phyloP scores from a whole-genome alignment of 805 yeast genomes.

The Candida berthetii region DNA sequence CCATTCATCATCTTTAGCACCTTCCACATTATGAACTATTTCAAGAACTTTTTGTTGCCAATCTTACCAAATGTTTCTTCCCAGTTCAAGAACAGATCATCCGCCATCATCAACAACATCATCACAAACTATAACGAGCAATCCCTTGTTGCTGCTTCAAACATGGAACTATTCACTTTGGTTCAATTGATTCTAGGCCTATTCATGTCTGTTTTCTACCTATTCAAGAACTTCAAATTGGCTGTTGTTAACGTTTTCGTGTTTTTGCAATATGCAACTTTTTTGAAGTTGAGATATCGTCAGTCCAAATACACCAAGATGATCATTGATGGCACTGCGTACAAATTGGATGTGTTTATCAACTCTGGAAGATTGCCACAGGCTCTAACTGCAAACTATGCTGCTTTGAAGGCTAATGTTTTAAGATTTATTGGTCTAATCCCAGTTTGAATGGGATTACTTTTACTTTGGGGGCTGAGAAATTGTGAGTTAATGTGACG shows the following conservation, averaged over 20 bases:
- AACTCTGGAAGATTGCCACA: slow-evolving; percentile 31
- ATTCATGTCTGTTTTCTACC: slow-evolving; percentile 33
- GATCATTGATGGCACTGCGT: slow-evolving; percentile 40
- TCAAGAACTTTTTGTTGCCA: slow-evolving; percentile 49
- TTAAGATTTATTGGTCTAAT: slow-evolving; percentile 3
- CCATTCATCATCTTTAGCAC: slow-evolving; percentile 59
- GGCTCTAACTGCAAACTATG: slow-evolving; percentile 9
- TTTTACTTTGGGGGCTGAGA: too few species aligned
- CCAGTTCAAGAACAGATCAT: slow-evolving; percentile 19
- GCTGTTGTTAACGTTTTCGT: slow-evolving; percentile 29
- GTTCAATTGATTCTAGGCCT: slow-evolving; percentile 32
- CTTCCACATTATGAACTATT: slow-evolving; percentile 59
- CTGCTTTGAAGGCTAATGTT: slow-evolving; percentile 10
- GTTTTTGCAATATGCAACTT: slow-evolving; percentile 40
- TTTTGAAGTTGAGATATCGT: slow-evolving; percentile 55
- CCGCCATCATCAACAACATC: slow-evolving; percentile 24
- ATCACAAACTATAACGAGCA: slow-evolving; percentile 34
- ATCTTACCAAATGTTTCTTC: slow-evolving; percentile 29
- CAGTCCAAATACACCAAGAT: slow-evolving; percentile 49
- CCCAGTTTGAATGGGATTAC: slow-evolving; percentile 6
- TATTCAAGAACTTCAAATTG: slow-evolving; percentile 21
- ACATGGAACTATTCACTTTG: slow-evolving; percentile 37
- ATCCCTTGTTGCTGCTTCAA: slow-evolving; percentile 37
- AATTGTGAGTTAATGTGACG: too few species aligned
- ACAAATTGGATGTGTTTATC: slow-evolving; percentile 30